Evolutionary conservation across 2,329 filamentous ascomycete genomes (phyloP), one percentile per base, ranked within the genome.

Genomic region (Chrysoporthe puriensis): DNA sequence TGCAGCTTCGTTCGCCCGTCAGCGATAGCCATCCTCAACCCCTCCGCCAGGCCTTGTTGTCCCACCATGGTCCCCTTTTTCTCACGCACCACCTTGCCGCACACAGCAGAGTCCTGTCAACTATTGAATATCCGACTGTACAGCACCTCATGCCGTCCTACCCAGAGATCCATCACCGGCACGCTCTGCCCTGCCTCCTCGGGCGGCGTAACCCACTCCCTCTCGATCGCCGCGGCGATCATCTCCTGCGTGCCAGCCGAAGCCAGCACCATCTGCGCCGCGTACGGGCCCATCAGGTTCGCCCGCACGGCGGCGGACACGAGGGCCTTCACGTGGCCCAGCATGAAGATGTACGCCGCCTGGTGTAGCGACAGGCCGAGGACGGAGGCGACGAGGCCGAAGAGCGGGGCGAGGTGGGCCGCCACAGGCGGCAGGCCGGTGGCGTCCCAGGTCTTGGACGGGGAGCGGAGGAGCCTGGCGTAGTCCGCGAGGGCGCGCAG

Each of bases 121-220:
- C 91, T 94, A 79, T 96, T 96, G 76, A 96, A 96, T 65, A 96
- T 95, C 73, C 92, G 87, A 68, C 91, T 94, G 77, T 96, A 96
- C 71, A 96, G 77, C 76, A 93, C 81, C 83, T 96, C 92, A 77
- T 96, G 92, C 75, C 92, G 85, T 3, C 92, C 92, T 74, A 94
- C 84, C 92, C 92, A 96, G 43, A 96, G 77, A 80, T 96, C 92
- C 86, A 95, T 89, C 1, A 89, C 85, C 1, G 92, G 92, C 70
- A 93, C 89, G 66, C 83, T 88, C 81, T 95, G 91, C 5, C 90
- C 91, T 3, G 92, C 91, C 70, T 90, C 85, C 67, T 91, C 88
- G 0, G 90, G 81, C 1, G 73, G 76, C 67, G 82, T 86, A 16
- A 82, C 72, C 86, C 86, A 90, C 73, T 90, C 88, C 67, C 85